Evolutionary conservation across 306 rosid genomes (phyloP), one percentile per base, ranked within the genome.

Genomic region (Sindora glabra): DNA sequence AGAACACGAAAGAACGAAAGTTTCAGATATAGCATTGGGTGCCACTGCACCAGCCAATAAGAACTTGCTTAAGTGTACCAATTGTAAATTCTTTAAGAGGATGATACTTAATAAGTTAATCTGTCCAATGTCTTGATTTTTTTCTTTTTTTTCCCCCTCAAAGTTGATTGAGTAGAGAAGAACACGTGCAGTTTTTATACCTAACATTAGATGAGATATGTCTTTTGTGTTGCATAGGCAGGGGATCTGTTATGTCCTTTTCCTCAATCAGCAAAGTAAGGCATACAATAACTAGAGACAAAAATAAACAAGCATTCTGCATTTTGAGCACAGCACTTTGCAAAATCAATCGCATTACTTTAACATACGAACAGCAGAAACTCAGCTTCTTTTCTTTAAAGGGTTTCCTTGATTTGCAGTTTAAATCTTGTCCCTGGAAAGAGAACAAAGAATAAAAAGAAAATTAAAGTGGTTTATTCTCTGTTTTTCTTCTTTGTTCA

Each of bases 401-500:
- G 56, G 61, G 36, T 42, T 56, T 55, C 30, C 13, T 41, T 46
- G 46, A 51, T 58, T 30, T 51, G 13, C 61, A 40, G 67, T 74
- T 68, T 68, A 74, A 68, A 74, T 67, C 34, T 48, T 67, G 65
- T 49, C 62, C 44, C 42, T 39, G 71, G 11, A 72, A 72, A 56
- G 71, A 64, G 67, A 29, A 61, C 55, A 41, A 67, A 55, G 30
- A 57, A 48, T 22, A 62, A 13, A 29, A 38, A 5, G 4, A 39
- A 58, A 25, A 58, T 4, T 6, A 63, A 63, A 63, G 47, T 41
- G 38, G 18, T 51, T 30, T 56, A 16, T 54, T 59, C 66, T 65
- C 61, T 23, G 65, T 49, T 55, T 71, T 1, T 66, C 46, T 53
- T 60, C 51, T 71, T 60, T 60, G 29, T 55, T 59, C 59, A 14